A percentile compares a stretch with the other conserved stretches of the same genome.
Evolutionary conservation across 257 asterid species (phyloP).

Genomic region (Salvia miltiorrhiza): DNA sequence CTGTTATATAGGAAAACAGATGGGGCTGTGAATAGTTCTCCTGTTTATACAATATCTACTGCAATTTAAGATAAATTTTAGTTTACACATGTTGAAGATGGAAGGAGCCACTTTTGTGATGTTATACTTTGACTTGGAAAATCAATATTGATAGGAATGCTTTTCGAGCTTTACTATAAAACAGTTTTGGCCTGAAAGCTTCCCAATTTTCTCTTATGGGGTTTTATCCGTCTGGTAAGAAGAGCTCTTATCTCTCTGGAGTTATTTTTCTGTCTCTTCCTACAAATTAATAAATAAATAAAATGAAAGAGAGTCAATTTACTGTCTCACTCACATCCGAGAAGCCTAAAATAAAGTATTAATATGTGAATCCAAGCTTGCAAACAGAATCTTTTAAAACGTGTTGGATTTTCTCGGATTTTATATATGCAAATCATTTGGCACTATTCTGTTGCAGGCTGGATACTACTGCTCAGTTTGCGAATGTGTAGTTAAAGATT

Average conservation of each 20-base stretch:
- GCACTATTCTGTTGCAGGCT: constrained; percentile 62
- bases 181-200: background rate
- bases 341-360: background rate
- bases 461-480: constrained; percentile 97
- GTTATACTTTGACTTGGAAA: background rate
- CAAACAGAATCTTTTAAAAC: constrained; percentile 3
- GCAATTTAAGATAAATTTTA: background rate
- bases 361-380: constrained; percentile 2
- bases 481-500: constrained; percentile 97
- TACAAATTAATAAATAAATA: background rate
- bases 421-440: constrained; percentile 12
- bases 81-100: background rate
- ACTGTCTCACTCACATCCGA: background rate
- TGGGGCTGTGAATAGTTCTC: background rate
- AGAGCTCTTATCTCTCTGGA: background rate
- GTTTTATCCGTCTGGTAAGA: background rate
- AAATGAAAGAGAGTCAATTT: background rate
- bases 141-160: background rate
- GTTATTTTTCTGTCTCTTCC: background rate
- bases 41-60: constrained; percentile 5
- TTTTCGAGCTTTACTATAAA: background rate
- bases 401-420: constrained; percentile 6
- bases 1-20: background rate
- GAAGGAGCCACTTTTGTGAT: background rate
- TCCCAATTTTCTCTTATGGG: background rate